phyloP scores from a whole-genome alignment of 2,329 filamentous ascomycete species.

The Cordyceps pruinosa region DNA sequence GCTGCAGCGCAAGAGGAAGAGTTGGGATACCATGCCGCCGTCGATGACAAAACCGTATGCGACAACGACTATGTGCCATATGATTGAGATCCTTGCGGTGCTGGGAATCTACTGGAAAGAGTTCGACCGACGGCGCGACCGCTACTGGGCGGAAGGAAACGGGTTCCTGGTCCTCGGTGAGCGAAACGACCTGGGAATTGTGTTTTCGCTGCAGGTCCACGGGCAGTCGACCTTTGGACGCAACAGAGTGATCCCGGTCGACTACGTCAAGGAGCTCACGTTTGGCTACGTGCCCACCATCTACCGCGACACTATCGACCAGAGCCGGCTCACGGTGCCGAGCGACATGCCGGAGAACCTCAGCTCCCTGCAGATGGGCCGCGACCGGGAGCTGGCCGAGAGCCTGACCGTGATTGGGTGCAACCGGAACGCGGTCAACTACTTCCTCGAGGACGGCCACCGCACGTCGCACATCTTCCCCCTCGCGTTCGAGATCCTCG shows the following conservation, averaged over 20 bases:
- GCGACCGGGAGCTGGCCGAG: slow-evolving; percentile 41
- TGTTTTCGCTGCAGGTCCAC: slow-evolving; percentile 47
- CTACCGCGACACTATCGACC: slow-evolving; percentile 35
- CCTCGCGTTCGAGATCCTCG: slow-evolving; percentile 52
- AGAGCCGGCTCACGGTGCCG: slow-evolving; percentile 31
- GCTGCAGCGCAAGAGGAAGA: slow-evolving; percentile 39
- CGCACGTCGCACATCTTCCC: slow-evolving; percentile 44
- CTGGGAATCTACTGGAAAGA: slow-evolving; percentile 53
- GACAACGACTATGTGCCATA: slow-evolving; percentile 48
- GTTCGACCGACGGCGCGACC: slow-evolving; percentile 45
- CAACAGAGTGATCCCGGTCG: slow-evolving; percentile 46
- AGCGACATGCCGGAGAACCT: slow-evolving; percentile 36
- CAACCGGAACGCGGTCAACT: slow-evolving; percentile 43
- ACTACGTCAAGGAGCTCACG: slow-evolving; percentile 47
- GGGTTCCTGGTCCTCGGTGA: slow-evolving; percentile 44
- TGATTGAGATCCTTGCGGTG: slow-evolving; percentile 47
- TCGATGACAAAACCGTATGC: slow-evolving; percentile 43
- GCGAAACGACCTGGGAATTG: slow-evolving; percentile 43
- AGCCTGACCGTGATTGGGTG: slow-evolving; percentile 48
- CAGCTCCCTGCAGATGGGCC: slow-evolving; percentile 41
- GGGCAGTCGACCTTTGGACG: slow-evolving; percentile 41
- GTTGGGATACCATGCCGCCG: slow-evolving; percentile 47
- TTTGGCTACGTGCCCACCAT: slow-evolving; percentile 52
- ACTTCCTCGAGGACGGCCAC: slow-evolving; percentile 32
- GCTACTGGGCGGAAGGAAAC: slow-evolving; percentile 49